Evolutionary conservation across 2,329 filamentous ascomycete species (phyloP).

Genomic region (Fusarium gaditjirri): DNA sequence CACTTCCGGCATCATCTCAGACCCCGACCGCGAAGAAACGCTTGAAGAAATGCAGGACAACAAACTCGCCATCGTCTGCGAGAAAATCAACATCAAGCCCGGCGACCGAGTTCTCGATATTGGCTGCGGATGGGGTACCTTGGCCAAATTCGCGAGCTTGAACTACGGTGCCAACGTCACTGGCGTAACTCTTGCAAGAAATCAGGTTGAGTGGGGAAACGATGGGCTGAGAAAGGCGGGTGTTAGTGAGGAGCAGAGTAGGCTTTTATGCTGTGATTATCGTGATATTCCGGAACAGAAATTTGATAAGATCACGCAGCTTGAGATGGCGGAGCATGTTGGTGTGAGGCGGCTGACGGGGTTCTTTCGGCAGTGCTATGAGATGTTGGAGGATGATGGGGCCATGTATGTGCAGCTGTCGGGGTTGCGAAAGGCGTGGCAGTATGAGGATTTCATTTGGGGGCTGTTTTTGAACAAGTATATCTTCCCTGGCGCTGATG

Average conservation of each 20-base stretch:
- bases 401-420: conserved; percentile 94
- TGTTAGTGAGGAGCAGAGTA: conserved; percentile 83
- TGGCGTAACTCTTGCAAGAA: conserved; percentile 89
- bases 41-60: conserved; percentile 98
- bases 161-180: conserved; percentile 87
- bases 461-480: conserved; percentile 99
- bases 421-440: conserved; percentile 89
- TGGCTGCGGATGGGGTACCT: conserved; percentile 94
- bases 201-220: conserved; percentile 96
- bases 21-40: conserved; percentile 84
- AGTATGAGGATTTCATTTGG: conserved; percentile 97
- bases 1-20: conserved; percentile 89
- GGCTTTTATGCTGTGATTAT: conserved; percentile 93
- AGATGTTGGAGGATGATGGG: conserved; percentile 95
- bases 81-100: conserved; percentile 85
- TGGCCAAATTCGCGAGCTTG: conserved; percentile 87
- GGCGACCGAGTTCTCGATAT: conserved; percentile 89
- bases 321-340: conserved; percentile 98
- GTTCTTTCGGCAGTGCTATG: conserved; percentile 86
- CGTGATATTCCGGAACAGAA: conserved; percentile 86
- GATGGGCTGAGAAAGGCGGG: conserved; percentile 81
- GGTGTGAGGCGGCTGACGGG: conserved; percentile 83
- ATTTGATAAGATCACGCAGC: conserved; percentile 94
- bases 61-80: conserved; percentile 91
- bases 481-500: conserved; percentile 94